Evolutionary conservation across 495 filamentous ascomycete genomes (phyloP), one percentile per base, ranked within the genome.

Genomic region (Xylaria palmicola): DNA sequence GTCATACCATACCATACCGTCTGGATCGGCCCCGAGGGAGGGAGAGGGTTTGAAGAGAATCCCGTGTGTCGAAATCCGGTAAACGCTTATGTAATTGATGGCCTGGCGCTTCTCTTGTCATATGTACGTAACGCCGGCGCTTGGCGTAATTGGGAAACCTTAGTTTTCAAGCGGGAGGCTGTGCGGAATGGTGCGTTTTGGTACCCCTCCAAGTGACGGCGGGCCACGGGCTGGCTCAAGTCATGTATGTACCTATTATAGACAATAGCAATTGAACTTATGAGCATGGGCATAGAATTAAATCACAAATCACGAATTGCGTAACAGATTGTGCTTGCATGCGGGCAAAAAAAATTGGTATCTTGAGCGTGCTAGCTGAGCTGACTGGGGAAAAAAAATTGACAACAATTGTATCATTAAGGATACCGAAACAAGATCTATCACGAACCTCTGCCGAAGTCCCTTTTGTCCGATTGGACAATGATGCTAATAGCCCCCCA

Each of bases 291-390:
- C n/a, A n/a, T n/a, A n/a, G n/a, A n/a, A n/a, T n/a, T 34, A 51
- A 5, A 51, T 51, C 29, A 51, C 48, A 34, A 51, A 51, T 19
- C 2, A 34, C n/a, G n/a, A n/a, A n/a, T n/a, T n/a, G n/a, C n/a
- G n/a, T n/a, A n/a, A n/a, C n/a, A n/a, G n/a, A n/a, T n/a, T n/a
- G n/a, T n/a, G n/a, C n/a, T n/a, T n/a, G n/a, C n/a, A n/a, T n/a
- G 6, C 17, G 6, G 15, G 29, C 9, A 48, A 48, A 27, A 2
- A 48, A 48, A 19, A 29, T 9, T 56, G 44, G 36, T 52, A 65
- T 65, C 54, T 57, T 60, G 43, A 63, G 53, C 24, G 7, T 52
- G 39, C 50, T 59, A 39, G 56, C 54, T 40, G n/a, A 51, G 45
- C 58, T 53, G 50, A 20, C n/a, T 65, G 24, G n/a, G n/a, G n/a